Evolutionary conservation across 805 yeast species (phyloP).

Genomic region (Candida arabinofermentans): DNA sequence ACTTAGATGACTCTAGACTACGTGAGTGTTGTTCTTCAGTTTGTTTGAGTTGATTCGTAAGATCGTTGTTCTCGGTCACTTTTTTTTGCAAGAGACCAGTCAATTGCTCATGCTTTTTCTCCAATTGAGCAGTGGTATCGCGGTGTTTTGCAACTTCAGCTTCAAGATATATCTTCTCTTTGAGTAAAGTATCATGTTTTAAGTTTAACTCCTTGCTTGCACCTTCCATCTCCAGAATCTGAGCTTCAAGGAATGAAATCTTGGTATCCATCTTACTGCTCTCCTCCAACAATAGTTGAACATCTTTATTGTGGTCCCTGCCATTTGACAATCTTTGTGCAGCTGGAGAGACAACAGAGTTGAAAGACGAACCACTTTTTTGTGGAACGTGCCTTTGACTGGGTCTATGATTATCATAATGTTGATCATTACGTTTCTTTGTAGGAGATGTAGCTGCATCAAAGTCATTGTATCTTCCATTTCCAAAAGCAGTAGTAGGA

Average conservation of each 20-base stretch:
- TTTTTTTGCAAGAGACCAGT: background rate
- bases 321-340: slow-evolving; percentile 11
- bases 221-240: slow-evolving; percentile 12
- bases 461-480: background rate
- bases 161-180: slow-evolving; percentile 11
- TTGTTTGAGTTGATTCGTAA: background rate
- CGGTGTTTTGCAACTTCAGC: background rate
- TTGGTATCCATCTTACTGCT: slow-evolving; percentile 46
- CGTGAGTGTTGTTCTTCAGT: background rate
- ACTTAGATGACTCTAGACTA: background rate
- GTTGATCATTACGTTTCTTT: background rate
- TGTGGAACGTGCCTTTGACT: background rate
- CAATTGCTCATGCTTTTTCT: background rate
- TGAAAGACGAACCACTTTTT: background rate
- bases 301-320: slow-evolving; percentile 36
- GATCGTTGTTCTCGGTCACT: background rate
- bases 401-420: background rate
- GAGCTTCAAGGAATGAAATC: slow-evolving; percentile 36
- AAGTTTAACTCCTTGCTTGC: slow-evolving; percentile 4
- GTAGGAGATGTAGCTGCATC: background rate
- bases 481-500: background rate
- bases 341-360: background rate
- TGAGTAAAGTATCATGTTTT: background rate
- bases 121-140: background rate
- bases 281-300: slow-evolving; percentile 41